Evolutionary conservation across 2,329 filamentous ascomycete genomes (phyloP).

Genomic region (Macrophomina pseudophaseolina): DNA sequence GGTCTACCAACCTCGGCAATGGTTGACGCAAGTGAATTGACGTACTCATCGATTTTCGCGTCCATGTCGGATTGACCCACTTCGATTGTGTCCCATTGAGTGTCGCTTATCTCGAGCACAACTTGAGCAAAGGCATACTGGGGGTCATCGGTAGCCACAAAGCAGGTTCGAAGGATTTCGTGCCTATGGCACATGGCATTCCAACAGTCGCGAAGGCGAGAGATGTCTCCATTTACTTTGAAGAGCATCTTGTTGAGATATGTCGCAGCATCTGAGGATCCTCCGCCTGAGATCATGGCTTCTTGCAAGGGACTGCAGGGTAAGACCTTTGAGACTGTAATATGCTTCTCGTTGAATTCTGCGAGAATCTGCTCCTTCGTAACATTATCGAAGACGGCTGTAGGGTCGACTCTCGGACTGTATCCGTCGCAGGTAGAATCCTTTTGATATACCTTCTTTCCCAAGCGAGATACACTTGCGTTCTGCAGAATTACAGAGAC

Average conservation of each 20-base stretch:
- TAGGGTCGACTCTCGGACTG: conserved; percentile 3
- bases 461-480: conserved; percentile 68
- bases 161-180: conserved; percentile 78
- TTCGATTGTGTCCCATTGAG: conserved; percentile 47
- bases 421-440: neutral
- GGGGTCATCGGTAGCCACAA: conserved; percentile 67
- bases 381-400: conserved; percentile 29
- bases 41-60: conserved; percentile 48
- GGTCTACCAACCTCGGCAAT: conserved; percentile 44
- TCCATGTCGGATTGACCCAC: conserved; percentile 38
- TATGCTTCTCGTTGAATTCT: conserved; percentile 39
- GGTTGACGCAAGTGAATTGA: conserved; percentile 53
- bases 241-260: conserved; percentile 79
- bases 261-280: conserved; percentile 51
- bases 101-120: conserved; percentile 58
- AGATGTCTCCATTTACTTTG: conserved; percentile 58
- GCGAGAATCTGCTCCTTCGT: conserved; percentile 8
- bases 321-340: conserved; percentile 61
- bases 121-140: conserved; percentile 74
- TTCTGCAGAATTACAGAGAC: conserved; percentile 74
- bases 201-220: conserved; percentile 66
- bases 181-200: conserved; percentile 66
- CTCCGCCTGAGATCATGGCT: conserved; percentile 74
- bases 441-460: conserved; percentile 30
- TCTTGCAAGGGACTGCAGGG: conserved; percentile 89